Evolutionary conservation across 345 rosid genomes (phyloP), one percentile per base, ranked within the genome.

Genomic region (Brassica juncea): DNA sequence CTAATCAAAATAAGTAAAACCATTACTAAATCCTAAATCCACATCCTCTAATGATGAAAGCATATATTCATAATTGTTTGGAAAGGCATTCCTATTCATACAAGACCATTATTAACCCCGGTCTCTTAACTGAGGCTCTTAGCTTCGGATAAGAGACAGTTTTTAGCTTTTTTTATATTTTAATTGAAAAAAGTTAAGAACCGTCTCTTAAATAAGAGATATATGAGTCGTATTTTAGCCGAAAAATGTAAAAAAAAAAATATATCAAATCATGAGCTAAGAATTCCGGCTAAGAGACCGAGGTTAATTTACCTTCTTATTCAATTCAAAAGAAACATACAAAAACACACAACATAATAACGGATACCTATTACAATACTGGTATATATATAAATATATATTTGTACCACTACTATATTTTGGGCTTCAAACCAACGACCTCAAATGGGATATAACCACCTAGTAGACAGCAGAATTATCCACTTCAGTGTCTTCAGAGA

Each of bases 401-500:
- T 47, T 60, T 25, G 64, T 60, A 25, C 64, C 30, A 60, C 64
- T 2, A 4, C 65, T 19, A 34, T 58, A 58, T 39, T 54, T 4
- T 8, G 6, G 21, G 34, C 0, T 34, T 58, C 25, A 5, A 61
- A 61, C 11, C 6, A 72, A 62, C 60, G 34, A 44, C 47, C 19
- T 44, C 62, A 23, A 70, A 55, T 30, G 61, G 3, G 23, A 16
- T 47, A 63, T 16, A 54, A 35, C 28, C n/a, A 52, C 19, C 65
- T 55, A 9, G 30, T 68, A 61, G 30, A 37, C 23, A 31, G 11
- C 0, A 31, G 14, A 61, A 15, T 47, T 71, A 54, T 52, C 65
- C 1, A 49, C 28, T 44, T 76, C 9, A 11, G 44, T 60, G n/a
- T 68, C 57, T 63, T 70, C 6, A 2, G 71, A 77, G 44, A 77